A percentile compares a stretch with the other conserved stretches of the same genome.
Conservation (phyloP, 768 basidiomycete species). For the Leccinum aurantiacum region DNA sequence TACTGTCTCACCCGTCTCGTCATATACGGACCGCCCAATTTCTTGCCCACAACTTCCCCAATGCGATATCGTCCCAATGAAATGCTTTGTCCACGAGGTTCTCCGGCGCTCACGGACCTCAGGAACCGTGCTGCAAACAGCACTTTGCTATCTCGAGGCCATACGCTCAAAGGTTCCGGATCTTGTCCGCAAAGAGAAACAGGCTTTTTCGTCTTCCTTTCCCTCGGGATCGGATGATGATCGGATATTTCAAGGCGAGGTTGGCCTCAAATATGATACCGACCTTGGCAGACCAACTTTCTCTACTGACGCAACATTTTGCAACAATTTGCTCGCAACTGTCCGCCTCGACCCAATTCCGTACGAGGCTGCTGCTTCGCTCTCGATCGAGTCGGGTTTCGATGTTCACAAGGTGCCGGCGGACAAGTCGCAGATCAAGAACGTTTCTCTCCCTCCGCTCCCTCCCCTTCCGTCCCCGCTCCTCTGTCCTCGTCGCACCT, state of each 20-base stretch:
- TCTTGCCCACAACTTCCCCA: conserved; percentile 14
- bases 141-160: conserved; percentile 84
- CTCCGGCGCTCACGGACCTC: conserved; percentile 84
- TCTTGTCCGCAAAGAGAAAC: conserved; percentile 51
- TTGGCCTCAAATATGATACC: conserved; percentile 42
- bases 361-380: conserved; percentile 14
- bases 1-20: conserved; percentile 29
- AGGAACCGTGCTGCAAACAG: conserved; percentile 80
- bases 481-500: conserved; percentile 84
- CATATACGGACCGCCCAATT: conserved; percentile 25
- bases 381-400: conserved; percentile 17
- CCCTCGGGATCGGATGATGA: conserved; percentile 43
- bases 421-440: conserved; percentile 13
- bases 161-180: conserved; percentile 71
- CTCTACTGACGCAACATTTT: conserved; percentile 6
- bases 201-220: conserved; percentile 40
- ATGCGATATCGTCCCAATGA: conserved; percentile 55
- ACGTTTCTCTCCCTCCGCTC: conserved; percentile 33
- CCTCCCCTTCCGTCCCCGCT: conserved; percentile 72
- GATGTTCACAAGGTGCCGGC: conserved; percentile 10
- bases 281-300: conserved; percentile 27
- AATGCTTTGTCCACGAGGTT: conserved; percentile 84
- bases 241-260: conserved; percentile 44
- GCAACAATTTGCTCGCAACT: conserved; percentile 41
- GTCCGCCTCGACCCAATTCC: conserved; percentile 40